Base-by-base conservation (phyloP, 2,329 filamentous ascomycete genomes). In the Pyrenophora seminiperda region DNA sequence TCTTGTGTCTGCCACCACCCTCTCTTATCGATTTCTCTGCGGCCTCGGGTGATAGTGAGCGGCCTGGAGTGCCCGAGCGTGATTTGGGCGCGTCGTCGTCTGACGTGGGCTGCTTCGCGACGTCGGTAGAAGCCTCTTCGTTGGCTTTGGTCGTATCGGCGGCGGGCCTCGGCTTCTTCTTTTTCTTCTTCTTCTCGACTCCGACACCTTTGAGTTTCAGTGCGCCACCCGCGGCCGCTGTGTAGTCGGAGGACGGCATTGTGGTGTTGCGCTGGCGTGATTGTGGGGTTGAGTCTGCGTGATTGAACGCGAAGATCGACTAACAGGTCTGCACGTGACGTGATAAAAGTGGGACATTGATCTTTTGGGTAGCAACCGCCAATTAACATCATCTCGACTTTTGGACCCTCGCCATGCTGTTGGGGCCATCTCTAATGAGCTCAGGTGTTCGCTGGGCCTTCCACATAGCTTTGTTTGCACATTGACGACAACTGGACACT, bases 161-260 rank as follows among this genome's bases (percentile, higher is more conserved):
- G 24, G 65, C 56, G 24, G 73, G 64, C 56, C 75, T 77, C 27
- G 70, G 56, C 24, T 61, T 68, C 59, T 77, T 76, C 61, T 78
- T 78, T 62, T 81, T 83, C 66, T 79, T 84, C 62, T 86, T 89
- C 70, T 88, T 85, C 58, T 83, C 77, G 66, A 70, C 64, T 38
- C 83, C 86, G 55, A 79, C 82, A 66, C 91, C 91, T 77, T 97
- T 97, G 53, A 97, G 82, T 70, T 90, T 93, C 27, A 97, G 83
- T 54, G 87, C 88, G 63, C 91, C 91, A 65, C 87, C 84, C 50
- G 84, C 81, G 53, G 82, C 81, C 48, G 84, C 77, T 39, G 81
- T 74, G 77, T 95, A 95, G 62, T 95, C 90, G 72, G 89, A 87
- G 47, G 84, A 81, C 18, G 86, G 83, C 88, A 91, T 91, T 31